Percentiles rank a stretch among this genome's conserved stretches.
Evolutionary conservation across 345 rosid species (phyloP).

Genomic region (Gossypium stocksii): DNA sequence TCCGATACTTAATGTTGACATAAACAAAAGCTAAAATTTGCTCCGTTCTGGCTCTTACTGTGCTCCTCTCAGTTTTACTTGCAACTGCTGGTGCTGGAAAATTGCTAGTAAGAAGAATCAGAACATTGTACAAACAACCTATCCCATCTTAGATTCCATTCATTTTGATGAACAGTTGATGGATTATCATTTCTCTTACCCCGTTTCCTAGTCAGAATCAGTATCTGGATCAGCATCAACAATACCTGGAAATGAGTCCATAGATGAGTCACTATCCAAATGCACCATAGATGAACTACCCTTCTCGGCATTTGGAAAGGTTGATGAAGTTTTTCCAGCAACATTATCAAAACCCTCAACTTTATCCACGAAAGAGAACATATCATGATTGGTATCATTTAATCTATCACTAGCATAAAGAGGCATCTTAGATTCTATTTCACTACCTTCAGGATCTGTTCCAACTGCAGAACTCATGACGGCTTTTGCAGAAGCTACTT

Average conservation of each 20-base stretch:
- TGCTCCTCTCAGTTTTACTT: not conserved
- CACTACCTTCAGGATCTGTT: not conserved
- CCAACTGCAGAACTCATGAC: constrained; percentile 10
- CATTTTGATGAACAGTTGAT: not conserved
- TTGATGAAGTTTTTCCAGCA: not conserved
- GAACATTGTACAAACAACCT: not conserved
- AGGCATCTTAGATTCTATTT: constrained; percentile 10
- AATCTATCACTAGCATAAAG: not conserved
- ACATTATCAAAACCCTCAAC: constrained; percentile 5
- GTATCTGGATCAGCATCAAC: constrained; percentile 51
- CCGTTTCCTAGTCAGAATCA: constrained; percentile 32
- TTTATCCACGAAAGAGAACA: constrained; percentile 10
- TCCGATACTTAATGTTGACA: not conserved
- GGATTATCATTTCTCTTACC: not conserved
- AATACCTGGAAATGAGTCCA: constrained; percentile 40
- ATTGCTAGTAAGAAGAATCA: not conserved
- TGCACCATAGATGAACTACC: constrained; percentile 15
- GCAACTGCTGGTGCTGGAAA: not conserved
- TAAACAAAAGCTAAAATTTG: not conserved
- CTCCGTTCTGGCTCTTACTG: not conserved
- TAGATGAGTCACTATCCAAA: constrained; percentile 30
- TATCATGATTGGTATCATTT: constrained; percentile 7
- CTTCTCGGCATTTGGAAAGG: constrained; percentile 16
- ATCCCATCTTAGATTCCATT: not conserved
- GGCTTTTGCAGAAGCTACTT: constrained; percentile 23